Conservation (phyloP, 75 land plant genomes). For the Pinus tabuliformis region DNA sequence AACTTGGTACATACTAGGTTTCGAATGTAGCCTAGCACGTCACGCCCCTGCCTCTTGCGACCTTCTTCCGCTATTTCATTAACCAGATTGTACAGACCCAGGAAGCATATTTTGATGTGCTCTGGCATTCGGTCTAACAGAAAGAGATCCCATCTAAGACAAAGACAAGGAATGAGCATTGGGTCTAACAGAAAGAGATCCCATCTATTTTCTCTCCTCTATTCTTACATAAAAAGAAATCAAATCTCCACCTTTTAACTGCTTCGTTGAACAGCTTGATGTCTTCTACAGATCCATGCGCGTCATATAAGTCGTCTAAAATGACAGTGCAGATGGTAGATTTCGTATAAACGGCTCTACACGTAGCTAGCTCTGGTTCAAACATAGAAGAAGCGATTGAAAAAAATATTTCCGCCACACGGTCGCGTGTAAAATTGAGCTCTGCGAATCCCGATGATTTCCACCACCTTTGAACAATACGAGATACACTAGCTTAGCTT, state of each 20-base stretch:
- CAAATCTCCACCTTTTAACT: background rate
- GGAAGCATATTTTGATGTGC: slow-evolving; percentile 6
- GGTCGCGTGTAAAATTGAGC: background rate
- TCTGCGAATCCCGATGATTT: slow-evolving; percentile 6
- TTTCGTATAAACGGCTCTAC: slow-evolving; percentile 14
- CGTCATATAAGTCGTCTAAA: slow-evolving; percentile 6
- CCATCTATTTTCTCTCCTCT: too few species aligned
- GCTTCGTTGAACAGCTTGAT: slow-evolving; percentile 7
- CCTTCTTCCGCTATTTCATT: slow-evolving; percentile 13
- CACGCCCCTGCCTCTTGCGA: slow-evolving; percentile 5
- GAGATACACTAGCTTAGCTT: background rate
- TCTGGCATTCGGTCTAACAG: slow-evolving; percentile 8
- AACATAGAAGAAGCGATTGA: slow-evolving; percentile 10
- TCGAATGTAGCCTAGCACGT: slow-evolving; percentile 8
- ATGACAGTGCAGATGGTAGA: slow-evolving; percentile 9
- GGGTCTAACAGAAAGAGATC: too few species aligned
- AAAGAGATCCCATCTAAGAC: slow-evolving; percentile 32
- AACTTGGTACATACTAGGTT: background rate
- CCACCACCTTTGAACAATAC: slow-evolving; percentile 14
- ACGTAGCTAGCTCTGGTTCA: slow-evolving; percentile 15
- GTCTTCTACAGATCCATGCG: slow-evolving; percentile 14
- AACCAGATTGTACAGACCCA: slow-evolving; percentile 1
- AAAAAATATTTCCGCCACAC: slow-evolving; percentile 9
- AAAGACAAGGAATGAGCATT: background rate
- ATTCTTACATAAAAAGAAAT: background rate